These are phyloP conservation scores for Tricholoma sp. DNA, from an alignment of 768 basidiomycete genomes.

Conservation along the genomic window DNA sequence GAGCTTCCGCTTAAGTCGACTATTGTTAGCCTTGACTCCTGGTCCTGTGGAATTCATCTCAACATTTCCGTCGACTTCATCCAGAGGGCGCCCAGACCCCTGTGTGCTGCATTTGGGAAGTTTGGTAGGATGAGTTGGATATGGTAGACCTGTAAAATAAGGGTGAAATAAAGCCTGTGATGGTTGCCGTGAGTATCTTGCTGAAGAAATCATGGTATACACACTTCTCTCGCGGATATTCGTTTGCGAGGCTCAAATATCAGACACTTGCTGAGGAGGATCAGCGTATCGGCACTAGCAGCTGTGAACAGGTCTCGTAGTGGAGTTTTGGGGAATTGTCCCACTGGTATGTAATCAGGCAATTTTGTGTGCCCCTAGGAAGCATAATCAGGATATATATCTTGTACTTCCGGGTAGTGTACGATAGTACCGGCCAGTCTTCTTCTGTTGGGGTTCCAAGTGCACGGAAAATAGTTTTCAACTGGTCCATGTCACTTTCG, in stretches of 20 bases:
- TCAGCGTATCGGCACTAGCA: slow-evolving; percentile 79
- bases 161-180: slow-evolving; percentile 76
- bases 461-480: slow-evolving; percentile 91
- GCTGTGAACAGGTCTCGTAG: slow-evolving; percentile 88
- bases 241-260: slow-evolving; percentile 83
- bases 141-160: slow-evolving; percentile 83
- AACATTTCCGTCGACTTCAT: slow-evolving; percentile 75
- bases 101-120: slow-evolving; percentile 69
- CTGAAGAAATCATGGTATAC: slow-evolving; percentile 18
- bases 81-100: slow-evolving; percentile 49
- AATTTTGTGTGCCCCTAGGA: slow-evolving; percentile 82
- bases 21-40: slow-evolving; percentile 48
- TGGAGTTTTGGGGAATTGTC: slow-evolving; percentile 78
- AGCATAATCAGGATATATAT: neutral
- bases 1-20: slow-evolving; percentile 67
- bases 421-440: slow-evolving; percentile 83
- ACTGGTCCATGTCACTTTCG: slow-evolving; percentile 94
- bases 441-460: slow-evolving; percentile 95
- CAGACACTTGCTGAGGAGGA: slow-evolving; percentile 74
- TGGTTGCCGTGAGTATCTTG: neutral
- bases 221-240: slow-evolving; percentile 72
- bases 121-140: slow-evolving; percentile 83
- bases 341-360: slow-evolving; percentile 84
- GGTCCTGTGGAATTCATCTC: slow-evolving; percentile 45
- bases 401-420: neutral